Percentiles rank a stretch among this genome's conserved stretches.
phyloP scores from a whole-genome alignment of 352 stramenopile genomes.

The Chloridella minuta region DNA sequence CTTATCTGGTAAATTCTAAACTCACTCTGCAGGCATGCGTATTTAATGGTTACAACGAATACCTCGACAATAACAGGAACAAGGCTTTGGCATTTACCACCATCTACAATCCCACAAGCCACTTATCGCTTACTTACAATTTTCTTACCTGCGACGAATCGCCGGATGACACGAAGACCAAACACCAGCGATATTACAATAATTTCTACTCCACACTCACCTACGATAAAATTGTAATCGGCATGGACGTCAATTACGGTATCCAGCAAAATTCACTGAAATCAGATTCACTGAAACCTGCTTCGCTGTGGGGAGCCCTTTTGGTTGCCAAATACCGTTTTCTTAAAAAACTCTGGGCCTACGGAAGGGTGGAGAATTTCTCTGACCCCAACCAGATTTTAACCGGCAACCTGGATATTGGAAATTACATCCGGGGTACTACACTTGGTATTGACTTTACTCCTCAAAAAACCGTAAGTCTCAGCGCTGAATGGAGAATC shows the following conservation, averaged over 20 bases:
- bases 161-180: background rate
- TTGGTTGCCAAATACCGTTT: background rate
- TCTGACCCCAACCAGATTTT: background rate
- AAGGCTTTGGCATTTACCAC: background rate
- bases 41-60: slow-evolving; percentile 2
- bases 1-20: background rate
- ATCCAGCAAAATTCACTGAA: background rate
- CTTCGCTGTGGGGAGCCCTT: background rate
- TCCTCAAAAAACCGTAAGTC: background rate
- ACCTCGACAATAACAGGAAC: background rate
- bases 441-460: background rate
- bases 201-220: background rate
- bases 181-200: background rate
- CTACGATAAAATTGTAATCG: background rate
- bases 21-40: background rate
- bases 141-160: background rate
- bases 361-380: background rate
- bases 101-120: background rate
- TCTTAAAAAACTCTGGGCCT: background rate
- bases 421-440: background rate
- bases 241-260: background rate
- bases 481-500: background rate
- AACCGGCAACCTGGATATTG: background rate
- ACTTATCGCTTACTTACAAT: background rate
- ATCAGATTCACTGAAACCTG: background rate